Conservation (phyloP, 805 yeast species). For the Wickerhamiella kazuoi region DNA sequence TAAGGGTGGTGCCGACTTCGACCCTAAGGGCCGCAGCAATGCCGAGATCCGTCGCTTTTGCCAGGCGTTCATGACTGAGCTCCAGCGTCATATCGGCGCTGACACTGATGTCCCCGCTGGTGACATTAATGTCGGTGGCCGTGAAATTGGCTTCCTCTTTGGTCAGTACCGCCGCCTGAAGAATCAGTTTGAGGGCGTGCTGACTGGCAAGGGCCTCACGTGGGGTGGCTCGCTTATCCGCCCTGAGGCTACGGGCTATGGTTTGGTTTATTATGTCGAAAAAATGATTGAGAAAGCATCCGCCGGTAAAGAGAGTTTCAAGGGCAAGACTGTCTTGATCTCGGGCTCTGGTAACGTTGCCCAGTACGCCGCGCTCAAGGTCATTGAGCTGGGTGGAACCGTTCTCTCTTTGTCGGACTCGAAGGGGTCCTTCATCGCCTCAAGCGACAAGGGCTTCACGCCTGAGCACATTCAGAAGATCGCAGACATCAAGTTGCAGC, state of each 20-base stretch:
- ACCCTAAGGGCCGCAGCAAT: conserved; percentile 90
- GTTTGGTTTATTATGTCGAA: conserved; percentile 90
- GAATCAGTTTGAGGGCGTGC: conserved; percentile 91
- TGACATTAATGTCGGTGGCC: conserved; percentile 96
- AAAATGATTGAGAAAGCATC: conserved; percentile 93
- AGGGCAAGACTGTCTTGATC: conserved; percentile 87
- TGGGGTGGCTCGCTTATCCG: conserved; percentile 99
- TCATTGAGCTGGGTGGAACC: conserved; percentile 88
- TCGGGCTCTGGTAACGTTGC: conserved; percentile 99
- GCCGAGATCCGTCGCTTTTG: conserved; percentile 94
- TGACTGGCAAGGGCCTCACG: conserved; percentile 92
- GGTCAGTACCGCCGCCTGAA: conserved; percentile 90
- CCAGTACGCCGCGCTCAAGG: conserved; percentile 95
- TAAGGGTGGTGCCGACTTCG: conserved; percentile 97
- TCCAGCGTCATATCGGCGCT: conserved; percentile 89
- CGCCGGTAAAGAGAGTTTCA: conserved; percentile 71
- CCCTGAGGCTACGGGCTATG: conserved; percentile 99
- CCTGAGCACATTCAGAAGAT: conserved; percentile 61
- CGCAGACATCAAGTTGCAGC: conserved; percentile 70
- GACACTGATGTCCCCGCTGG: conserved; percentile 99
- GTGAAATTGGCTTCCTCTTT: conserved; percentile 84
- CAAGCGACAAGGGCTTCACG: conserved; percentile 61
- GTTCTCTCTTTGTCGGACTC: conserved; percentile 93
- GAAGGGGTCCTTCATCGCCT: conserved; percentile 60
- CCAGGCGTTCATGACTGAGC: conserved; percentile 86